Evolutionary conservation across 352 stramenopile species (phyloP), one percentile per base, ranked within the genome.

Genomic region (Globisporangium middletonii): DNA sequence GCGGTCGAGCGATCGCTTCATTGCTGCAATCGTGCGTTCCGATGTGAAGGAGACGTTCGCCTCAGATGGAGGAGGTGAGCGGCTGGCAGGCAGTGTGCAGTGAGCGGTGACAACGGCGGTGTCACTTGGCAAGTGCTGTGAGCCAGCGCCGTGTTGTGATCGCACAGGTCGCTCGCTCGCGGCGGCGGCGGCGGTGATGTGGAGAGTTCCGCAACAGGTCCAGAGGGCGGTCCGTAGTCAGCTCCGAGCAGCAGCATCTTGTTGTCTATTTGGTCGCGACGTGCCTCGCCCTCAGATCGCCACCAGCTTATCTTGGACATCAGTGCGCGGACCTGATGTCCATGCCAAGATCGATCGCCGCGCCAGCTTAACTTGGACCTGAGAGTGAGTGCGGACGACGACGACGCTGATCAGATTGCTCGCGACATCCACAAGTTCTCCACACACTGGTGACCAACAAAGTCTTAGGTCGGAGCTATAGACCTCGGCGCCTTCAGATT

Each of bases 1-100:
- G 57, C 69, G 56, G 27, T 75, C 68, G 52, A 77, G 73, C 60
- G 68, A 77, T 54, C 73, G 73, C 69, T 82, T 82, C 73, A 82
- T 82, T 19, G 53, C 35, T 35, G 27, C 28, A 6, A 18, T 38
- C n/a, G 28, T 4, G 9, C 19, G 9, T 5, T 13, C 18, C 7
- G 18, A 48, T 38, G 33, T 38, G 33, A 12, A 38, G 33, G 7
- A 38, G 33, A 12, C 23, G 23, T 23, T 38, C 33, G 12, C 33
- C 33, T 38, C 33, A 9, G 12, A 23, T 23, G 23, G 23, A 23
- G 23, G 23, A 23, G 23, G 33, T 1, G 12, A 9, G 33, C 9
- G 7, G 33, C 33, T 38, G 33, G 33, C 33, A 38, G 33, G 33
- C 33, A 38, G 33, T 38, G 30, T 9, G 30, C 30, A 35, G 30